Evolutionary conservation across 2,329 filamentous ascomycete species (phyloP).

Genomic region (Paraphoma chrysanthemicola): DNA sequence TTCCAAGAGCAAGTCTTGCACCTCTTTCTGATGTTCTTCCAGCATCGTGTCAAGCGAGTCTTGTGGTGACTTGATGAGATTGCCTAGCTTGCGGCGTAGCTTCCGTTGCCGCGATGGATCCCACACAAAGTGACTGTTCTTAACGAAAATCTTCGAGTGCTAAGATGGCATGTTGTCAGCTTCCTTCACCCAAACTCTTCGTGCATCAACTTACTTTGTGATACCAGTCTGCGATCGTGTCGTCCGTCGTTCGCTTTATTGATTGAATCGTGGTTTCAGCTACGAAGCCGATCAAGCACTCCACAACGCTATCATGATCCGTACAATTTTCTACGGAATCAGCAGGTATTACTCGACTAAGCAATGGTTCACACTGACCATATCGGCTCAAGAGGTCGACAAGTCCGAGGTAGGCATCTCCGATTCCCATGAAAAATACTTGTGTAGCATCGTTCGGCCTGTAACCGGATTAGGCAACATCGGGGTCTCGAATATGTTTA

Average conservation of each 20-base stretch:
- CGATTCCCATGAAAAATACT: conserved; percentile 86
- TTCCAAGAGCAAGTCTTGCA: conserved; percentile 55
- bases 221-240: conserved; percentile 85
- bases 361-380: conserved; percentile 56
- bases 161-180: conserved; percentile 20
- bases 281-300: conserved; percentile 82
- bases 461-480: conserved; percentile 8
- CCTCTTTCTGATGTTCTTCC: conserved; percentile 57
- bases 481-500: background rate
- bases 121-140: conserved; percentile 77
- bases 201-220: conserved; percentile 59
- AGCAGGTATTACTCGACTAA: background rate
- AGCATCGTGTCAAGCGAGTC: conserved; percentile 64
- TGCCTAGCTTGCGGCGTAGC: conserved; percentile 64
- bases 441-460: conserved; percentile 69
- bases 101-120: conserved; percentile 65
- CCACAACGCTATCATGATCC: conserved; percentile 60
- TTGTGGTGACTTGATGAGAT: conserved; percentile 55
- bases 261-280: conserved; percentile 76
- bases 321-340: conserved; percentile 63
- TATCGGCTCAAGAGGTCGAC: conserved; percentile 80
- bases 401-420: conserved; percentile 85
- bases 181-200: background rate
- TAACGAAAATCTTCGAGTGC: conserved; percentile 81
- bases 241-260: conserved; percentile 69